Percentiles rank a stretch among this genome's conserved stretches.
Evolutionary conservation across 2,329 filamentous ascomycete genomes (phyloP).

Genomic region (Fusarium udum): DNA sequence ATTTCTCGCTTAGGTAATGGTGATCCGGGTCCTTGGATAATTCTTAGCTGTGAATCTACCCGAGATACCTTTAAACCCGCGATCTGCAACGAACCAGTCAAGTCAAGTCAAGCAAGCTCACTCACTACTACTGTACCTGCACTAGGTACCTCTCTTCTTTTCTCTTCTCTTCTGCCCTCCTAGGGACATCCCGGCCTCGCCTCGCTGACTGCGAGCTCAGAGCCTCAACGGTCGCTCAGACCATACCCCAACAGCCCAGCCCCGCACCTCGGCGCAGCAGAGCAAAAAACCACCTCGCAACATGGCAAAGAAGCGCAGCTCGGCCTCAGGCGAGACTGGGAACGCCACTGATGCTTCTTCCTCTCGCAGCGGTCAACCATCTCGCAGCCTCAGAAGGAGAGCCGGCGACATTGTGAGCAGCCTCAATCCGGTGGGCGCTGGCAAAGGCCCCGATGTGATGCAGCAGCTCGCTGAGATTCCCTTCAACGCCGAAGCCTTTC

Average conservation of each 20-base stretch:
- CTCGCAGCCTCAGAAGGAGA: neutral
- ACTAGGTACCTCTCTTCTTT: constrained; percentile 11
- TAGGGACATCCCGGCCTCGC: constrained; percentile 1
- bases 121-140: constrained; percentile 4
- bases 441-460: neutral
- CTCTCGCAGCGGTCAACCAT: neutral
- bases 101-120: constrained; percentile 11
- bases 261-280: constrained; percentile 22
- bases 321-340: neutral
- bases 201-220: neutral
- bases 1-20: constrained; percentile 27
- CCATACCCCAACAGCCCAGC: constrained; percentile 5
- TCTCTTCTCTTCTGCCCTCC: neutral
- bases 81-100: constrained; percentile 27
- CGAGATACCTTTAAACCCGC: constrained; percentile 32
- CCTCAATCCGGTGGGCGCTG: neutral
- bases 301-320: constrained; percentile 15
- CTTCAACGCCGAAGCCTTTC: constrained; percentile 20
- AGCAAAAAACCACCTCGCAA: constrained; percentile 13
- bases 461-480: constrained; percentile 28
- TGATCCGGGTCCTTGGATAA: constrained; percentile 17
- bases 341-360: neutral
- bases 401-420: neutral
- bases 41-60: constrained; percentile 31
- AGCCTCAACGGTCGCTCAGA: constrained; percentile 2